Evolutionary conservation across 2,329 filamentous ascomycete genomes (phyloP).

Genomic region (Cladobotryum protrusum): DNA sequence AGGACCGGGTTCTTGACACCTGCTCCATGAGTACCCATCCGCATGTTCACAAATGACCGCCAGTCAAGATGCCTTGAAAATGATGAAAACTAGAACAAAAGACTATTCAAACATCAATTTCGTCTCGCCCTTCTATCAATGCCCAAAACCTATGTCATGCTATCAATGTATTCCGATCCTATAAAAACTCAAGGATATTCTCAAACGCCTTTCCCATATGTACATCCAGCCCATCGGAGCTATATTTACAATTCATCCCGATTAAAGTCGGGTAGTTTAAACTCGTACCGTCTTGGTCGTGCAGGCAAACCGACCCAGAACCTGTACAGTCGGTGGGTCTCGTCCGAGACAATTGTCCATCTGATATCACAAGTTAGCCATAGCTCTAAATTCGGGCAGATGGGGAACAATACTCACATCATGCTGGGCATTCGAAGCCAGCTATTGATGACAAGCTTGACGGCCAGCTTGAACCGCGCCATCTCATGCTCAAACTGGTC

Average conservation of each 20-base stretch:
- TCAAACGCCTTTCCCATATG: too few relatives aligned
- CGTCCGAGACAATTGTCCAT: conserved; percentile 38
- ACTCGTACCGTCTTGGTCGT: conserved; percentile 40
- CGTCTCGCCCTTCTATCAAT: not conserved
- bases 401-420: conserved; percentile 51
- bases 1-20: too few relatives aligned
- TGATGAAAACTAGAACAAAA: too few relatives aligned
- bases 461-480: conserved; percentile 53
- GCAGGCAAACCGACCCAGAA: conserved; percentile 49
- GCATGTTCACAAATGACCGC: too few relatives aligned
- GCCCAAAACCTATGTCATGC: not conserved
- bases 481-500: conserved; percentile 62
- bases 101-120: not conserved
- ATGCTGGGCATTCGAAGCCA: conserved; percentile 65
- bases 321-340: conserved; percentile 42
- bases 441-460: conserved; percentile 59
- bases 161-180: not conserved
- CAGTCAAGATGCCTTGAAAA: too few relatives aligned
- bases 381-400: not conserved
- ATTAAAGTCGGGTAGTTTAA: conserved; percentile 36
- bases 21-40: too few relatives aligned
- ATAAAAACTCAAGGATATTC: not conserved
- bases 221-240: conserved; percentile 3
- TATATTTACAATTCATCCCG: conserved; percentile 41
- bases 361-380: conserved; percentile 22